Percentiles rank a stretch among this genome's conserved stretches.
Conservation (phyloP, 1,139 yeast species). For the Yamadazyma blattariae region DNA sequence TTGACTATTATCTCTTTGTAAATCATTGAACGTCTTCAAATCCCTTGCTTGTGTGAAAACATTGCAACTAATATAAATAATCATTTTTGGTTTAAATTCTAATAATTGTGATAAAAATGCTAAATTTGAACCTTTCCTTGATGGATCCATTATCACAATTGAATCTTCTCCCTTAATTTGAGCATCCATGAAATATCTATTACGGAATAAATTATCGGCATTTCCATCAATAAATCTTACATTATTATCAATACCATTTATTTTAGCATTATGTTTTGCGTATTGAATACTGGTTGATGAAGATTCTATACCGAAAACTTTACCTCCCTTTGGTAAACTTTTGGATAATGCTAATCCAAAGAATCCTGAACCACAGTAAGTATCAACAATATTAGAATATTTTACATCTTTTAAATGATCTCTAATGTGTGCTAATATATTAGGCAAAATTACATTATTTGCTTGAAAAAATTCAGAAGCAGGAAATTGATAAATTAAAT, state of each 20-base stretch:
- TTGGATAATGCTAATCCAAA: conserved; percentile 39
- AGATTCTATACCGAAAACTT: conserved; percentile 44
- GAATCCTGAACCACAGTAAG: conserved; percentile 49
- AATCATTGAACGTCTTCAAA: conserved; percentile 24
- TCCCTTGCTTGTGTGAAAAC: conserved; percentile 49
- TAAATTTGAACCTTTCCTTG: conserved; percentile 40
- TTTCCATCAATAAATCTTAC: conserved; percentile 37
- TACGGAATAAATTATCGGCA: conserved; percentile 33
- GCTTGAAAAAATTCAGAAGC: conserved; percentile 96
- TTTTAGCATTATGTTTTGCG: conserved; percentile 38
- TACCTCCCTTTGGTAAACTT: conserved; percentile 26
- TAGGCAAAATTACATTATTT: conserved; percentile 59
- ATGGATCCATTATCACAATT: conserved; percentile 45
- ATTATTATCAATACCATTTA: conserved; percentile 30
- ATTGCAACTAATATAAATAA: conserved; percentile 45
- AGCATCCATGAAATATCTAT: conserved; percentile 21
- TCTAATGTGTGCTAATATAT: conserved; percentile 31
- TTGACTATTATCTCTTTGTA: conserved; percentile 18
- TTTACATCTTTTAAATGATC: conserved; percentile 17
- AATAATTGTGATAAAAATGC: conserved; percentile 34
- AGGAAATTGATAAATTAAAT: conserved; percentile 76
- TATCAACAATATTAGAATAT: conserved; percentile 36
- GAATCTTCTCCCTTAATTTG: conserved; percentile 30
- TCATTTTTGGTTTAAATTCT: conserved; percentile 34
- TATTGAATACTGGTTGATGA: conserved; percentile 30